Percentiles rank a stretch among this genome's conserved stretches.
These are phyloP conservation scores for Ceratocystis lukuohia DNA, from an alignment of 2,329 filamentous ascomycete genomes.

Conservation along the genomic window DNA sequence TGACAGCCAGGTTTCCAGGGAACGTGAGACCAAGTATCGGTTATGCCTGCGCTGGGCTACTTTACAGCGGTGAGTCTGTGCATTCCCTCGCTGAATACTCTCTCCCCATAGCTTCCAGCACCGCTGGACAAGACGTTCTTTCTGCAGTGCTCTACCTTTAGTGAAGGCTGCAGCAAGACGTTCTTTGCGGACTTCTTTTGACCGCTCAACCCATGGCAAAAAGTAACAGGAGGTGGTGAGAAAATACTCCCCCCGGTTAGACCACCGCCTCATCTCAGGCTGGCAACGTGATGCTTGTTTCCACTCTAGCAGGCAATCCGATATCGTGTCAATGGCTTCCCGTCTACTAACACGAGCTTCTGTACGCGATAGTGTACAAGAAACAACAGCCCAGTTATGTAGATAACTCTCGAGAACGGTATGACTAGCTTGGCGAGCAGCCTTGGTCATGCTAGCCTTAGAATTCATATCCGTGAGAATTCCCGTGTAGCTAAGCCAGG, in stretches of 20 bases:
- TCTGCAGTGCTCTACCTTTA: constrained; percentile 14
- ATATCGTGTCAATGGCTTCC: constrained; percentile 2
- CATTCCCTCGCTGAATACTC: not conserved
- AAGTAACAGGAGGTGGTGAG: constrained; percentile 24
- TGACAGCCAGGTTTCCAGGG: constrained; percentile 8
- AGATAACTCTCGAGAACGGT: constrained; percentile 1
- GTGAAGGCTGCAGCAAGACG: constrained; percentile 20
- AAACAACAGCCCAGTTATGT: constrained; percentile 6
- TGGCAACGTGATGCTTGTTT: not conserved
- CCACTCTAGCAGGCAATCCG: constrained; percentile 16
- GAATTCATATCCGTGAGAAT: not conserved
- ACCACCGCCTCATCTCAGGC: constrained; percentile 20
- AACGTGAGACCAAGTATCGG: constrained; percentile 1
- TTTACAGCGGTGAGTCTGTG: constrained; percentile 9
- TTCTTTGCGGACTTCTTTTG: constrained; percentile 21
- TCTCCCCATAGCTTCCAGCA: constrained; percentile 19
- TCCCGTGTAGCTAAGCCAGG: constrained; percentile 4
- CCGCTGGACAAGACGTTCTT: constrained; percentile 18
- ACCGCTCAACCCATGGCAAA: constrained; percentile 24
- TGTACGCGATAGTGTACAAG: constrained; percentile 2
- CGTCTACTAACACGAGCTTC: constrained; percentile 9
- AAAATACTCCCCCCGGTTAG: constrained; percentile 22
- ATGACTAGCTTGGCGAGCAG: constrained; percentile 7
- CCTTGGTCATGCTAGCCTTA: constrained; percentile 1
- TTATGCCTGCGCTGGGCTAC: constrained; percentile 11